Percentiles rank a stretch among this genome's conserved stretches.
phyloP scores from a whole-genome alignment of 1,284 basidiomycete genomes.

The Takashimella tepidaria region DNA sequence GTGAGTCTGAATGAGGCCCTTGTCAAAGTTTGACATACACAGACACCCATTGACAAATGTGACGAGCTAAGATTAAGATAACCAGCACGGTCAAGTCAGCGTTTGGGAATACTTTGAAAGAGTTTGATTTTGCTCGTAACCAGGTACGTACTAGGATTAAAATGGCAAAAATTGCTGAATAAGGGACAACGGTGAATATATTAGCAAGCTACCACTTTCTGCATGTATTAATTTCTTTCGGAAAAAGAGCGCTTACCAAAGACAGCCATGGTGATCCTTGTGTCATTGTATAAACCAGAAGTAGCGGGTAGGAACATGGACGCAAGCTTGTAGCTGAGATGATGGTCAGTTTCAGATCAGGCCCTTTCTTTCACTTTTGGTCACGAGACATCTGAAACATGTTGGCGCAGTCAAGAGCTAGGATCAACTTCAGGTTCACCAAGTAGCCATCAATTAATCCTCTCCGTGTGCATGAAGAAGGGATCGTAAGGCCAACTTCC shows the following conservation, averaged over 20 bases:
- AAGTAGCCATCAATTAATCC: too few species aligned
- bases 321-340: conserved; percentile 35
- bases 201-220: too few species aligned
- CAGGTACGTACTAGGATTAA: conserved; percentile 25
- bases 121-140: not conserved
- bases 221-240: too few species aligned
- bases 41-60: conserved; percentile 30
- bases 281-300: conserved; percentile 25
- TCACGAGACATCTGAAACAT: not conserved
- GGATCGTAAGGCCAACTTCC: too few species aligned
- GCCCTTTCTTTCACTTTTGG: not conserved
- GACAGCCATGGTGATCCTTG: conserved; percentile 35
- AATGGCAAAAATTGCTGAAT: conserved; percentile 34
- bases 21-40: conserved; percentile 36
- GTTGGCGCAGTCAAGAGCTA: too few species aligned
- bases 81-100: not conserved
- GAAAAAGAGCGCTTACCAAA: conserved; percentile 30
- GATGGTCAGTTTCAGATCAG: conserved; percentile 1
- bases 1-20: conserved; percentile 28
- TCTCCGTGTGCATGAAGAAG: too few species aligned
- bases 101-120: too few species aligned
- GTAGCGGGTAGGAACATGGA: conserved; percentile 31
- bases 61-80: conserved; percentile 5
- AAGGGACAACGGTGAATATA: too few species aligned
- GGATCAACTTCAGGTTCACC: too few species aligned